A percentile compares a stretch with the other conserved stretches of the same genome.
These are phyloP conservation scores for Acidiella bohemica DNA, from an alignment of 495 filamentous ascomycete genomes.

Conservation along the genomic window DNA sequence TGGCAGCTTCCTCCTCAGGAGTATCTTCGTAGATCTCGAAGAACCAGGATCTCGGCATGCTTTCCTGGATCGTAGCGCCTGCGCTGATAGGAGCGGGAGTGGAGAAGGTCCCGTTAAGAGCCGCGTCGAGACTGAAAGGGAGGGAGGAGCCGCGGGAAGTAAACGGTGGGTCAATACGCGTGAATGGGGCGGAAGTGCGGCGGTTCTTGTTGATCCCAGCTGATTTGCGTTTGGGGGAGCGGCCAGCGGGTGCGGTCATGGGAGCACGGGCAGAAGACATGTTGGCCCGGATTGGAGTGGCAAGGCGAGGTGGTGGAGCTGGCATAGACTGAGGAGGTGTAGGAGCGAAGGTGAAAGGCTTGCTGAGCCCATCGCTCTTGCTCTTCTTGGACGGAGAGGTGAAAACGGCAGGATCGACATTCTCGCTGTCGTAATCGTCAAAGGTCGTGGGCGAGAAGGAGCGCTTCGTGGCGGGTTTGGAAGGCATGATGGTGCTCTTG, in stretches of 20 bases:
- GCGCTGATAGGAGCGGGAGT: slow-evolving; percentile 21
- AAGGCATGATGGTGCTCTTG: slow-evolving; percentile 13
- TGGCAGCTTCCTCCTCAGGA: slow-evolving; percentile 73
- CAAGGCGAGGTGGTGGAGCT: slow-evolving; percentile 28
- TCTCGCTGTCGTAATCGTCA: slow-evolving; percentile 56
- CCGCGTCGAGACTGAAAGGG: slow-evolving; percentile 70
- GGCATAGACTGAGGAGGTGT: slow-evolving; percentile 17
- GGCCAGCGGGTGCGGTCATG: slow-evolving; percentile 42
- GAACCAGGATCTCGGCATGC: slow-evolving; percentile 56
- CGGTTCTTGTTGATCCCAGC: slow-evolving; percentile 43
- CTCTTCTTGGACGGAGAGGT: slow-evolving; percentile 46
- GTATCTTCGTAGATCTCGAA: slow-evolving; percentile 95
- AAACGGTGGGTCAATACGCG: slow-evolving; percentile 46
- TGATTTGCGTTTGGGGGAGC: slow-evolving; percentile 47
- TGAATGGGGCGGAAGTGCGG: slow-evolving; percentile 41
- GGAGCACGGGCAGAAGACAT: slow-evolving; percentile 14
- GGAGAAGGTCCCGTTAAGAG: slow-evolving; percentile 55
- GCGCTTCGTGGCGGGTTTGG: slow-evolving; percentile 29
- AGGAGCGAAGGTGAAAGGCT: slow-evolving; percentile 19
- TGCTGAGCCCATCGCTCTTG: slow-evolving; percentile 55
- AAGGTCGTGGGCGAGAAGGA: slow-evolving; percentile 25
- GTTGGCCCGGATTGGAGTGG: slow-evolving; percentile 30
- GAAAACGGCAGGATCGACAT: slow-evolving; percentile 58
- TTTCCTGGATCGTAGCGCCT: slow-evolving; percentile 22
- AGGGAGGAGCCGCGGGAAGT: slow-evolving; percentile 26